Base-by-base conservation (phyloP, 2,329 filamentous ascomycete genomes). In the Aspergillus sclerotialis region DNA sequence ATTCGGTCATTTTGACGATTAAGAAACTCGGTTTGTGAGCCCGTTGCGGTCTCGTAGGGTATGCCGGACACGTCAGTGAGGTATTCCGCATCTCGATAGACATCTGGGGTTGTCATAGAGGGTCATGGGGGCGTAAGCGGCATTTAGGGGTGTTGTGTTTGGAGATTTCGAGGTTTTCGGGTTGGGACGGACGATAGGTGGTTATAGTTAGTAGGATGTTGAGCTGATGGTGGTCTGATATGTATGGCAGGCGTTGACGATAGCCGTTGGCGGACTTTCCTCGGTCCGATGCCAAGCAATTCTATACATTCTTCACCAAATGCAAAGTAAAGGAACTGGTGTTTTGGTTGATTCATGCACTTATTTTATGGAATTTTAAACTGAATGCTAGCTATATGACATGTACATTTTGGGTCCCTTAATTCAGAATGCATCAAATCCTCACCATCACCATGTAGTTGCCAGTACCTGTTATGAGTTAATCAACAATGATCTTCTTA, bases 401-500 rank as follows among this genome's bases (percentile, higher is more conserved):
- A n/a, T n/a, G n/a, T n/a, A n/a, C n/a, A n/a, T n/a, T n/a, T n/a
- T n/a, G n/a, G n/a, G n/a, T n/a, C n/a, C n/a, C n/a, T n/a, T n/a
- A n/a, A n/a, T n/a, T n/a, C n/a, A 28, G 12, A 17, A 17, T 14
- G 28, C 28, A 16, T n/a, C n/a, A n/a, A n/a, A n/a, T n/a, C n/a
- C n/a, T n/a, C n/a, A n/a, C n/a, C n/a, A n/a, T n/a, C 14, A 30
- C 21, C 16, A 30, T 21, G 15, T 6, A 18, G 18, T 21, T 18
- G 4, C 16, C 21, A 30, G 13, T 18, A 5, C 5, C 10, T n/a
- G 16, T 1, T 19, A 4, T 9, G n/a, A 29, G 25, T 49, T 48
- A 94, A 62, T 95, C 88, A 24, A 95, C 77, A 38, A 93, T 60
- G 39, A 96, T 90, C 61, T 78, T 90, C 45, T 76, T 70, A 67